phyloP scores from a whole-genome alignment of 1,284 basidiomycete genomes.

The Malassezia brasiliensis region DNA sequence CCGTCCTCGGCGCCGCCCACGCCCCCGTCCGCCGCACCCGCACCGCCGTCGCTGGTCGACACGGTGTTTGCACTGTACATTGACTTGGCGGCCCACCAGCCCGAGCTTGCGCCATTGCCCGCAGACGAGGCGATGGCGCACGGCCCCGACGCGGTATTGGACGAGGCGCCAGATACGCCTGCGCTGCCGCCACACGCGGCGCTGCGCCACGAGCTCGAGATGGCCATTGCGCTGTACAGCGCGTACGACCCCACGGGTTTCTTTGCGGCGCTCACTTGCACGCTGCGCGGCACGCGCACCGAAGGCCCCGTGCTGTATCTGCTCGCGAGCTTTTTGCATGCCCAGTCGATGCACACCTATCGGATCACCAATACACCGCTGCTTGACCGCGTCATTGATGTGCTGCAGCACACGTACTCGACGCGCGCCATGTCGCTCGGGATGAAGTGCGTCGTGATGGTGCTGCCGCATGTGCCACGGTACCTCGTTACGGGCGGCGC shows the following conservation, averaged over 20 bases:
- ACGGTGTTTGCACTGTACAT: conserved; percentile 39
- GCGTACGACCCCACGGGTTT: conserved; percentile 35
- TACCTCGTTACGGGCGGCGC: conserved; percentile 40
- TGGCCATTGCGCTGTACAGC: conserved; percentile 32
- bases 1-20: too few species aligned
- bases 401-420: conserved; percentile 34
- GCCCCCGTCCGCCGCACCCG: background rate
- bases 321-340: conserved; percentile 36
- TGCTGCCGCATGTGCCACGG: conserved; percentile 42
- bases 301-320: conserved; percentile 36
- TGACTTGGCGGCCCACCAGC: conserved; percentile 22
- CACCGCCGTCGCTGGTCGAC: conserved; percentile 18
- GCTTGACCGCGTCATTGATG: conserved; percentile 27
- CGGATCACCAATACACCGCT: conserved; percentile 39
- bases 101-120: conserved; percentile 12
- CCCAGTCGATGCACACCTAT: conserved; percentile 37
- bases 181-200: background rate
- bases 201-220: conserved; percentile 35
- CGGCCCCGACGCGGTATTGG: background rate
- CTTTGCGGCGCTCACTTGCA: conserved; percentile 37
- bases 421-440: conserved; percentile 34
- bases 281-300: conserved; percentile 23
- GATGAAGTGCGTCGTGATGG: conserved; percentile 36
- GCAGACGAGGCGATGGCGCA: conserved; percentile 1
- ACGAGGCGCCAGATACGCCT: background rate